Percentiles rank a stretch among this genome's conserved stretches.
Evolutionary conservation across 306 rosid genomes (phyloP).

Genomic region (Ormosia semicastrata): DNA sequence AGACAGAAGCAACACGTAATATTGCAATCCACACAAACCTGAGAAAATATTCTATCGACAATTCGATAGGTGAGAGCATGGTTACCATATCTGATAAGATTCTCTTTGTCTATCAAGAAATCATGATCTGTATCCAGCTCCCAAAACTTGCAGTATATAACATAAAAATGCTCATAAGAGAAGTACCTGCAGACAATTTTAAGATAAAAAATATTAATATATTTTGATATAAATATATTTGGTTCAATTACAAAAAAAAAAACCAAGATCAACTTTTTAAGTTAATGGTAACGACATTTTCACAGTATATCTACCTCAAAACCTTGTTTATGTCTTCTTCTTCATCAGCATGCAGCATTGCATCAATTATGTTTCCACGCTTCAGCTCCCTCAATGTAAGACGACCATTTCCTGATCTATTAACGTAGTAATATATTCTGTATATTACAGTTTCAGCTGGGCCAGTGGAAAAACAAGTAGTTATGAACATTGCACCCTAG

Average conservation of each 20-base stretch:
- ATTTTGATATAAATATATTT: neutral
- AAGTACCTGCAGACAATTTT: constrained; percentile 63
- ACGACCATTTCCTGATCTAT: constrained; percentile 86
- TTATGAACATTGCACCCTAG: constrained; percentile 24
- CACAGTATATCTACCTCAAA: constrained; percentile 63
- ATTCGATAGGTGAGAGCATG: constrained; percentile 97
- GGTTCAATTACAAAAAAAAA: neutral
- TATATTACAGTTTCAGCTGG: constrained; percentile 99
- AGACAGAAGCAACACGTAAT: constrained; percentile 25
- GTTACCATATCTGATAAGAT: constrained; percentile 97
- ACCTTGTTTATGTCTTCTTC: constrained; percentile 99
- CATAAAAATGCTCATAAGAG: constrained; percentile 97
- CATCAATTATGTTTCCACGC: constrained; percentile 94
- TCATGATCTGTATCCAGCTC: constrained; percentile 99
- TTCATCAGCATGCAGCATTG: constrained; percentile 98
- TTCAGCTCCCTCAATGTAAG: constrained; percentile 94
- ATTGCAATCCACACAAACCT: constrained; percentile 58
- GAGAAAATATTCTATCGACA: constrained; percentile 98
- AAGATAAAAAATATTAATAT: constrained; percentile 2
- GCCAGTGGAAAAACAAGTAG: constrained; percentile 44
- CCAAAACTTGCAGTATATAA: constrained; percentile 99
- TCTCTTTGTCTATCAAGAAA: constrained; percentile 96
- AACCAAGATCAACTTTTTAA: constrained; percentile 4
- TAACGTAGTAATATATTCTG: constrained; percentile 95
- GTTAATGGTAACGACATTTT: constrained; percentile 16